A percentile compares a stretch with the other conserved stretches of the same genome.
These are phyloP conservation scores for Aurantiochytrium sp. DNA, from an alignment of 108 stramenopile species.

Conservation along the genomic window DNA sequence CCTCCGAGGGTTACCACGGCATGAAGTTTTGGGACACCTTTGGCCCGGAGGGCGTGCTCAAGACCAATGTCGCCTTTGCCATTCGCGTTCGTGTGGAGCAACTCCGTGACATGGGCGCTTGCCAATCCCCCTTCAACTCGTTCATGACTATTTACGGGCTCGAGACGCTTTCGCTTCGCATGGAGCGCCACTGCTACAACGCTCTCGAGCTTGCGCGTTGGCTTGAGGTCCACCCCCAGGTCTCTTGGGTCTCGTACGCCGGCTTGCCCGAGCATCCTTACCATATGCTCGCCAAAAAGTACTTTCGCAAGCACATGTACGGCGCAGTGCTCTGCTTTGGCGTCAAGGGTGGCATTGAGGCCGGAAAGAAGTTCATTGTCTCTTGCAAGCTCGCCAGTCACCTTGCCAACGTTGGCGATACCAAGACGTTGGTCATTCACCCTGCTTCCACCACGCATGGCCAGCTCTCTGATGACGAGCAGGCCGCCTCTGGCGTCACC, in stretches of 20 bases:
- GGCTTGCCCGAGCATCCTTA: constrained; percentile 56
- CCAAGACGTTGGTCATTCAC: constrained; percentile 67
- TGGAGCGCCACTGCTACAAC: constrained; percentile 78
- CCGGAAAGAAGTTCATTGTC: constrained; percentile 67
- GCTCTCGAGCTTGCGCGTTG: constrained; percentile 62
- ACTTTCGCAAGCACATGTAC: constrained; percentile 53
- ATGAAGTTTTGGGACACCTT: constrained; percentile 22
- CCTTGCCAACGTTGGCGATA: constrained; percentile 87
- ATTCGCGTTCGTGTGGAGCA: constrained; percentile 58
- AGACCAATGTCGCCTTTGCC: constrained; percentile 52
- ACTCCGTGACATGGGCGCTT: constrained; percentile 72
- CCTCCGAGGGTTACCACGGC: constrained; percentile 46
- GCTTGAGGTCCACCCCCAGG: constrained; percentile 58
- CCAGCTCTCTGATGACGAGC: constrained; percentile 63
- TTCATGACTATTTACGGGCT: constrained; percentile 76
- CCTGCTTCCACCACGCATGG: constrained; percentile 78
- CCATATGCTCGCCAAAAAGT: constrained; percentile 59
- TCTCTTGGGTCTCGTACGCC: constrained; percentile 69
- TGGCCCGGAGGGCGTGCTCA: neutral
- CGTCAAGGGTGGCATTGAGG: constrained; percentile 49
- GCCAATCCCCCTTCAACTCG: constrained; percentile 68
- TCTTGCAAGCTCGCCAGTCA: constrained; percentile 59
- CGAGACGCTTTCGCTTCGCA: constrained; percentile 71
- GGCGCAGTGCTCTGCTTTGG: constrained; percentile 70
- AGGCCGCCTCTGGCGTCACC: constrained; percentile 58